Evolutionary conservation across 2,329 filamentous ascomycete species (phyloP), one percentile per base, ranked within the genome.

Genomic region (Penicillium sp.): DNA sequence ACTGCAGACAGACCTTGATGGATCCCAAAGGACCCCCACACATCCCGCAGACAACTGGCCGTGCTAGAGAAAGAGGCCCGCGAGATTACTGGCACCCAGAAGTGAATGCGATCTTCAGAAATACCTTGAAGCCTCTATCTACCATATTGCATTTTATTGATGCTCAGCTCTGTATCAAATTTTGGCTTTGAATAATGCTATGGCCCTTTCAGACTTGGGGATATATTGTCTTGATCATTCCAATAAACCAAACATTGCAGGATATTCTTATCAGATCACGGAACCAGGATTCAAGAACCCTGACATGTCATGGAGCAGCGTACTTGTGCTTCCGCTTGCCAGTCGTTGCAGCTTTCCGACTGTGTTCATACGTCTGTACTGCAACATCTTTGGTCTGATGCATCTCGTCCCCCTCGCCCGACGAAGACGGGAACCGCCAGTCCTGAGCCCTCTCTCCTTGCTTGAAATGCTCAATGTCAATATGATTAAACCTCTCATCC

Each of bases 401-500:
- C 45, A 46, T 21, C 13, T 18, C 29, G 13, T 41, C 34, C 13
- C 34, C 18, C 13, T 34, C 32, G 18, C 12, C 3, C 29, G 35
- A 38, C 1, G 31, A 37, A 35, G 60, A 64, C 2, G 65, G 65
- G 5, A 65, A 65, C 37, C 68, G 37, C 74, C 74, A 76, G 35
- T 68, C 60, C 7, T 54, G 62, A 23, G 75, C 72, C 7, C 62
- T 60, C 49, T 72, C 58, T 4, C 72, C 72, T 50, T 73, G 71
- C 45, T 70, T 72, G 53, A 76, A 78, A 62, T 79, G 77, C 47
- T 72, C 60, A 16, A 82, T 71, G 55, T 91, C 90, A 60, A 96
- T 92, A 66, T 96, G 91, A 62, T 92, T 77, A 60, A 84, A 85
- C 3, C 85, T 72, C 59, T 83, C 80, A 8, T 82, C 82, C 81